Base-by-base conservation (phyloP, 192 early-diverging fungal species). In the Backusella westeae region DNA sequence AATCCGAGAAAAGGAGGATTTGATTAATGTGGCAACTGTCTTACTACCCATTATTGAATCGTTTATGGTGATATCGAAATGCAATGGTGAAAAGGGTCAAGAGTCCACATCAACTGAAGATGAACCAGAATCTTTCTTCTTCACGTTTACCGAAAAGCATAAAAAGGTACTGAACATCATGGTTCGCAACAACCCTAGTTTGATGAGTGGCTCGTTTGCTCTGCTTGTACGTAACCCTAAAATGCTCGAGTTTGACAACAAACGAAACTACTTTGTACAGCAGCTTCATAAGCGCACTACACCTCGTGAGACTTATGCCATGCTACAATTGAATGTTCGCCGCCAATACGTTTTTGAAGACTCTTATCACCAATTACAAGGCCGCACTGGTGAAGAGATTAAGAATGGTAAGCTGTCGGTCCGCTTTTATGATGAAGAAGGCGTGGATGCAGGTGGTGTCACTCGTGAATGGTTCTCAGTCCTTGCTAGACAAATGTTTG, bases 191-290 rank as follows among this genome's bases (percentile, higher is more conserved):
- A 99, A 96, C 79, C 96, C 98, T 4, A 91, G 93, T 0, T 77
- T 99, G 44, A 94, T 99, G 93, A 96, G 93, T 78, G 97, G 97
- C 4, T 98, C 98, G 8, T 99, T 99, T 82, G 94, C 96, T 26
- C 82, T 99, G 52, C 84, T 99, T 66, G 95, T 99, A n/a, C 94
- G 94, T 73, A 98, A 98, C 78, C 96, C 97, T 66, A 98, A 97
- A 78, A 95, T 98, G 75, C 86, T 99, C 52, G 97, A 99, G 76
- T 99, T 99, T 85, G 98, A 99, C 87, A 99, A 98, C 88, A 99
- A 99, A 86, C 90, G 97, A 26, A 96, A 96, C 76, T 99, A 97
- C 87, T 99, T 99, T 81, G 91, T 89, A 72, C 96, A 96, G 81
- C 95, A 97, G 72, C 86, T 99, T 67, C 96, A 97, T 82, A 96